Conservation (phyloP, 2,329 filamentous ascomycete species). For the Diaporthe sp. region DNA sequence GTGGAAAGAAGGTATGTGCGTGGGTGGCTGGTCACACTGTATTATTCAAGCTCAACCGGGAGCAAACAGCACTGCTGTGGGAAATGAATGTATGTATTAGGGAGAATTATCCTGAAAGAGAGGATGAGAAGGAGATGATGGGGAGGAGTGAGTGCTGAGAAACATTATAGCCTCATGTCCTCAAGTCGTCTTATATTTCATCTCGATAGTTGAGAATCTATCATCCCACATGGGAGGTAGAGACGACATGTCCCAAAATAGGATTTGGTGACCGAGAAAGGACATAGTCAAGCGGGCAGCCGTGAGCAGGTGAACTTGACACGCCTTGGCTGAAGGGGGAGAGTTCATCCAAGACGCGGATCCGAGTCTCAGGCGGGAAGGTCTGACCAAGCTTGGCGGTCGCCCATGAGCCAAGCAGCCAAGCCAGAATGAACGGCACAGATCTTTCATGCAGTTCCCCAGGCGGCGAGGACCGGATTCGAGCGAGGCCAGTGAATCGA, state of each 20-base stretch:
- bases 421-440: conserved; percentile 17
- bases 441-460: conserved; percentile 16
- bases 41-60: conserved; percentile 30
- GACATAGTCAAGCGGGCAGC: not conserved
- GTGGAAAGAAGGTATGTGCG: conserved; percentile 13
- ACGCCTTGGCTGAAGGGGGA: conserved; percentile 6
- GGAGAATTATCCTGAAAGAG: not conserved
- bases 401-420: conserved; percentile 6
- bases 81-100: not conserved
- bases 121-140: conserved; percentile 1
- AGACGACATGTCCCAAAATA: conserved; percentile 26
- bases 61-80: conserved; percentile 26
- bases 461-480: not conserved
- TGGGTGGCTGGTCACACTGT: not conserved
- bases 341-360: conserved; percentile 23
- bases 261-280: not conserved
- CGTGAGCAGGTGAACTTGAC: conserved; percentile 8
- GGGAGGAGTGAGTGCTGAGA: not conserved
- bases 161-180: not conserved
- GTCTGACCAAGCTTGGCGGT: conserved; percentile 16
- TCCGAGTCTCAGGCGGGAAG: conserved; percentile 13
- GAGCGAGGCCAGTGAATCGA: not conserved
- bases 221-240: conserved; percentile 2
- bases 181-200: conserved; percentile 19
- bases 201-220: conserved; percentile 9